Evolutionary conservation across 306 rosid species (phyloP), one percentile per base, ranked within the genome.

Genomic region (Neltuma alba): DNA sequence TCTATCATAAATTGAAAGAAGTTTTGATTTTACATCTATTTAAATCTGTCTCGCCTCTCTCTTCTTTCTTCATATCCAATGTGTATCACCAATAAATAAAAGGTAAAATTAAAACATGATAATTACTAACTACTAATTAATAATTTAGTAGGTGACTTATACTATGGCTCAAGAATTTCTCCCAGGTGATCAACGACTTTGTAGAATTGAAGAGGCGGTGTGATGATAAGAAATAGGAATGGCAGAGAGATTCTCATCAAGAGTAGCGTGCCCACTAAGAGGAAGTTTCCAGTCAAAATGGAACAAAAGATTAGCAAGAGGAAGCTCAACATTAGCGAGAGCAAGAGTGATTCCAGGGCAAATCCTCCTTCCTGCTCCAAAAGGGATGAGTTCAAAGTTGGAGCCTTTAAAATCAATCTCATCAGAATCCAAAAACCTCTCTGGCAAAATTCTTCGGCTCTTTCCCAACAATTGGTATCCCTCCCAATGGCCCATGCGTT

Each of bases 221-320:
- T 40, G 62, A 23, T 55, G 62, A 25, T 23, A 6, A 25, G 62
- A 55, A 55, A 55, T 23, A 27, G 62, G 62, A 55, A 55, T 23
- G 5, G 11, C 65, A 27, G 13, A 60, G 0, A 60, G 36, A 13
- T 60, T 37, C 36, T 2, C 15, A 1, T 27, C 30, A 60, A 4
- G 36, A 4, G 15, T 42, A 2, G 14, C 44, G 31, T 2, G 33
- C 58, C 63, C 76, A 30, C 0, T 9, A 13, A 34, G 52, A 40
- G 44, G 44, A 57, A 70, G 76, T 33, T 70, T 10, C 71, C 77
- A 70, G 4, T 70, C 77, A 79, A 79, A 79, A 58, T 70, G 23
- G 48, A 57, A 79, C 6, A 70, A 10, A 28, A 70, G n/a, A n/a
- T 57, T 31, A 1, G 71, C 82, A n/a, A 70, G 71, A 18, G 82